Base-by-base conservation (phyloP, 805 yeast species). In the Kuraishia molischiana region DNA sequence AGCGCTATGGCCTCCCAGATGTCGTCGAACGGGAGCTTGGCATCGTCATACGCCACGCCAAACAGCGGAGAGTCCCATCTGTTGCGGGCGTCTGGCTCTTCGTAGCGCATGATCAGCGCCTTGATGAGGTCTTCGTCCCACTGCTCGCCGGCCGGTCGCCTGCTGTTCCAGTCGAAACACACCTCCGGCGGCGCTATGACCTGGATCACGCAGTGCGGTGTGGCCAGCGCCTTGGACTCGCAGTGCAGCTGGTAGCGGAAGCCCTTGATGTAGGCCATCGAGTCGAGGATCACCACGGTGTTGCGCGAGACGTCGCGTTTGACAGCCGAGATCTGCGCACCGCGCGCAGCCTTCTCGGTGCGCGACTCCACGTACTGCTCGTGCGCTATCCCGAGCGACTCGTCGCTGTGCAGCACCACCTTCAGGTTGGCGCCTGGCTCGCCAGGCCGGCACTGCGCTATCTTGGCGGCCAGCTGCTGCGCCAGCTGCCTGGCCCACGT, bases 1-100 rank as follows among this genome's bases (percentile, higher is more conserved):
- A 83, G 53, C 24, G 75, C 79, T 2, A 81, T 50, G 1, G 77
- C 70, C 35, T 69, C 69, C 78, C 81, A 78, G 2, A 92, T 69
- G 14, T 76, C 83, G 2, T 79, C 81, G 17, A 80, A 56, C 0
- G 87, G 84, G 19, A 79, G 51, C 3, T 58, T 59, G 13, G 62
- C 63, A 24, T 79, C 79, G 36, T 72, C 76, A 49, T 64, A 70
- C 3, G 77, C 71, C 1, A 89, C 58, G 0, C 85, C 76, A 52
- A 87, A 79, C 43, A 90, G 61, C 4, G 98, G 98, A 3, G 95
- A 77, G 52, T 92, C 98, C 98, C 98, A 92, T 42, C 96, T 63
- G 20, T 80, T 74, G 50, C 74, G 73, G 24, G 78, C 77, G 52
- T 85, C 82, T 1, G 98, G 98, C 54, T 92, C 98, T 58, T 92